Evolutionary conservation across 306 rosid species (phyloP).

Genomic region (Sechiopsis laciniata): DNA sequence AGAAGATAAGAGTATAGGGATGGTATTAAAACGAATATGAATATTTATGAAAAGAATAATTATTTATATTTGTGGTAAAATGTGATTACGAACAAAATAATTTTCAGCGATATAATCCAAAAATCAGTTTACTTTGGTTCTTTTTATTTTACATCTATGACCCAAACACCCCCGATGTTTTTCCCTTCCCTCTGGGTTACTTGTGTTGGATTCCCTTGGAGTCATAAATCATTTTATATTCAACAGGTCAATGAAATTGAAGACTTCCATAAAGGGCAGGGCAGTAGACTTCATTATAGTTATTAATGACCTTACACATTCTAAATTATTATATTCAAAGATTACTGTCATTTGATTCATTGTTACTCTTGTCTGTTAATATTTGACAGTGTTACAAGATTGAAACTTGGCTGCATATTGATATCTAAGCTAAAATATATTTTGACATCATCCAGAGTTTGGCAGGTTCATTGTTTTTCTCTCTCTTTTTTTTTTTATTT

Average conservation of each 20-base stretch:
- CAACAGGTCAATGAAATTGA: conserved; percentile 1
- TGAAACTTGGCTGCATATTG: background rate
- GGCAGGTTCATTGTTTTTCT: background rate
- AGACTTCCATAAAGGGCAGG: conserved; percentile 6
- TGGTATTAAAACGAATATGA: too few species aligned
- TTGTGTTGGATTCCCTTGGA: conserved; percentile 3
- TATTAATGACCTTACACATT: conserved; percentile 9
- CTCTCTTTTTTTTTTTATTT: too few species aligned
- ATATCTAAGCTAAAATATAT: background rate
- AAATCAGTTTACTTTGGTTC: too few species aligned
- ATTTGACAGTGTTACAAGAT: background rate
- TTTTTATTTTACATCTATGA: too few species aligned
- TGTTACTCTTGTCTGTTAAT: background rate
- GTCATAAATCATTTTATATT: conserved; percentile 2
- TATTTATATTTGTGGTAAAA: too few species aligned
- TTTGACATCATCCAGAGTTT: background rate
- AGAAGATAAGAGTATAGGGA: too few species aligned
- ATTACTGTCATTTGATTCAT: background rate
- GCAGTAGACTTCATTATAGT: background rate
- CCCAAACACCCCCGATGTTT: background rate
- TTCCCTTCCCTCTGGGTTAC: conserved; percentile 12
- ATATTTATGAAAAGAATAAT: too few species aligned
- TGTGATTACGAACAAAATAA: too few species aligned
- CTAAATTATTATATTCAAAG: background rate
- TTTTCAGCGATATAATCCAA: too few species aligned